Base-by-base conservation (phyloP, 768 basidiomycete genomes). In the Hypholoma fasciculare region DNA sequence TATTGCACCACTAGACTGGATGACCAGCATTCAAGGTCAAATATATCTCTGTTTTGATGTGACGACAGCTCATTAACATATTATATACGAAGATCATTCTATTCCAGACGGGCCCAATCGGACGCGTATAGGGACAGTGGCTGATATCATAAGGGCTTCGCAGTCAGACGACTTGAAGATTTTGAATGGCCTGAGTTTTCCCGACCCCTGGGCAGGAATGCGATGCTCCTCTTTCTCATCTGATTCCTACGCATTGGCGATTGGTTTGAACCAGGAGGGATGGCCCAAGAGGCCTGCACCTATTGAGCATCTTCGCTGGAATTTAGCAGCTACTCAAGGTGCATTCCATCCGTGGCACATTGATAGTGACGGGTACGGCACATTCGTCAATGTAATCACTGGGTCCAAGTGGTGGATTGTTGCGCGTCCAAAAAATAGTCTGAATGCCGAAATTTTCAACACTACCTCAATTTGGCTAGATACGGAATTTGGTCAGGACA, bases 311-410 rank as follows among this genome's bases (percentile, higher is more conserved):
- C 59, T 64, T 27, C 16, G 64, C 7, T 69, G 63, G 66, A 62
- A 52, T 0, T 6, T 65, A 2, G 67, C 58, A 1, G 59, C 58
- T 0, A 68, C 61, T 0, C 23, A 23, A 0, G 51, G 58, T 14
- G 60, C 68, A 0, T 48, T 52, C 8, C 59, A 63, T 30, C 34
- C 34, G 13, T 64, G 52, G 19, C 67, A 68, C 20, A 57, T 67
- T 6, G 65, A 67, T 17, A 37, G 57, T 8, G 54, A 67, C 19
- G 64, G 67, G 0, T 52, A 63, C 12, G 55, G 48, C 0, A 66
- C 67, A 0, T 66, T 56, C 13, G 23, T 69, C 0, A 44, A 52
- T 6, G 19, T 20, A 1, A 4, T 40, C 20, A 23, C 16, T 26
- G 51, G 51, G 1, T 17, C 36, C 1, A 52, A 52, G 16, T 40